These are phyloP conservation scores for Glaciozyma martinii DNA, from an alignment of 768 basidiomycete genomes.

Conservation along the genomic window DNA sequence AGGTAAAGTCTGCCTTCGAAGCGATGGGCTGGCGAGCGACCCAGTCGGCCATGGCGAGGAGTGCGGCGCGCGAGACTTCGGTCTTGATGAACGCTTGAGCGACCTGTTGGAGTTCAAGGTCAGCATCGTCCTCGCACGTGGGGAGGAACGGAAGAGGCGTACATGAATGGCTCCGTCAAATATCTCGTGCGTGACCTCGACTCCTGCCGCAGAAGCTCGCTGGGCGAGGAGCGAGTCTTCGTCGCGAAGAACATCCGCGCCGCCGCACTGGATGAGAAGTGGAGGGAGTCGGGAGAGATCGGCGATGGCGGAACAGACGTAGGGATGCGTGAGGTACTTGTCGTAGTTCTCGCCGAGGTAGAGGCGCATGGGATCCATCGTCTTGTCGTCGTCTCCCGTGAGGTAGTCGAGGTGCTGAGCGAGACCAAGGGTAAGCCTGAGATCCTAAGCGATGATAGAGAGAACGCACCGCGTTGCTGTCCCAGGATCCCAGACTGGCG, in stretches of 20 bases:
- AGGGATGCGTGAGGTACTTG: constrained; percentile 61
- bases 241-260: constrained; percentile 85
- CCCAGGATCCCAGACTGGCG: constrained; percentile 92
- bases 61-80: too few species aligned
- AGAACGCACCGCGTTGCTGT: constrained; percentile 57
- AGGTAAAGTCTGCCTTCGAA: too few species aligned
- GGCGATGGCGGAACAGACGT: constrained; percentile 77
- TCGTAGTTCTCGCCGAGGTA: constrained; percentile 76
- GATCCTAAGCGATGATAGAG: background rate
- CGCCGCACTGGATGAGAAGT: constrained; percentile 78
- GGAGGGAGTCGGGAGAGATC: constrained; percentile 74
- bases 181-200: constrained; percentile 72
- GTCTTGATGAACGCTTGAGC: too few species aligned
- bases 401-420: constrained; percentile 59
- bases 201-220: constrained; percentile 74
- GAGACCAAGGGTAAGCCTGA: background rate
- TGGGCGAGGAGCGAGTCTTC: constrained; percentile 80
- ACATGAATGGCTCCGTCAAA: constrained; percentile 69
- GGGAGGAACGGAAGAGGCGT: too few species aligned
- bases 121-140: too few species aligned
- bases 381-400: constrained; percentile 56
- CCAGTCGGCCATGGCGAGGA: too few species aligned
- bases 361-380: constrained; percentile 76
- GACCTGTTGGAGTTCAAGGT: too few species aligned
- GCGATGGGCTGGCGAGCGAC: too few species aligned